These are phyloP conservation scores for Ophiostoma fasciatum DNA, from an alignment of 2,329 filamentous ascomycete genomes.

Conservation along the genomic window DNA sequence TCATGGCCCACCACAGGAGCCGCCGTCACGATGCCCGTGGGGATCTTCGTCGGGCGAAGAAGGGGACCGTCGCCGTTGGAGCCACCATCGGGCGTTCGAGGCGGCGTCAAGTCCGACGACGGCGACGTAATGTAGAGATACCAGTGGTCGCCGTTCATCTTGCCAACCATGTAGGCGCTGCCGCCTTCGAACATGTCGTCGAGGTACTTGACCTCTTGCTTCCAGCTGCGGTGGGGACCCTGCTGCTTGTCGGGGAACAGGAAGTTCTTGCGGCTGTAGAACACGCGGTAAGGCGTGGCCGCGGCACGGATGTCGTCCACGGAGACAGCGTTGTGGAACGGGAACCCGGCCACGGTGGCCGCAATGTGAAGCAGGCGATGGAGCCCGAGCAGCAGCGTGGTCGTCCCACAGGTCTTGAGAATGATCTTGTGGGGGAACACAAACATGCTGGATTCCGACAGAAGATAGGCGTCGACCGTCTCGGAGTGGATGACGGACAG, in stretches of 20 bases:
- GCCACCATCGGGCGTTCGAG: conserved; percentile 53
- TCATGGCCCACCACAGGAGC: conserved; percentile 20
- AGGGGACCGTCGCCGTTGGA: neutral
- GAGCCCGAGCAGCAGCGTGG: conserved; percentile 77
- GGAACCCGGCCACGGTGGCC: conserved; percentile 75
- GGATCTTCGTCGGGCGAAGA: conserved; percentile 41
- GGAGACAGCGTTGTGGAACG: conserved; percentile 55
- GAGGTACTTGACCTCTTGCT: conserved; percentile 82
- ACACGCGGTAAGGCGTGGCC: conserved; percentile 85
- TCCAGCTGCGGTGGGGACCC: conserved; percentile 93
- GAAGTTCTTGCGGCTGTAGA: conserved; percentile 98
- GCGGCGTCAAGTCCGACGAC: conserved; percentile 63
- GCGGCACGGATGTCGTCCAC: conserved; percentile 55
- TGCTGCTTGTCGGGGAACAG: conserved; percentile 88
- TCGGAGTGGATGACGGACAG: conserved; percentile 88
- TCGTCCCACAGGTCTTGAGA: conserved; percentile 95
- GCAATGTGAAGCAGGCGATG: conserved; percentile 89
- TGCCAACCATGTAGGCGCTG: conserved; percentile 98
- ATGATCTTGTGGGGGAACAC: conserved; percentile 99
- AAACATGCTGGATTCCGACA: conserved; percentile 99
- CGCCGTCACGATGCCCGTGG: conserved; percentile 26
- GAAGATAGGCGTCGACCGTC: conserved; percentile 85
- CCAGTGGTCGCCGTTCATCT: conserved; percentile 99
- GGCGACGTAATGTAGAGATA: conserved; percentile 94
- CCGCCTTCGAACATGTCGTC: conserved; percentile 85